phyloP scores from a whole-genome alignment of 495 filamentous ascomycete genomes.

The Penicillium flavigenum region DNA sequence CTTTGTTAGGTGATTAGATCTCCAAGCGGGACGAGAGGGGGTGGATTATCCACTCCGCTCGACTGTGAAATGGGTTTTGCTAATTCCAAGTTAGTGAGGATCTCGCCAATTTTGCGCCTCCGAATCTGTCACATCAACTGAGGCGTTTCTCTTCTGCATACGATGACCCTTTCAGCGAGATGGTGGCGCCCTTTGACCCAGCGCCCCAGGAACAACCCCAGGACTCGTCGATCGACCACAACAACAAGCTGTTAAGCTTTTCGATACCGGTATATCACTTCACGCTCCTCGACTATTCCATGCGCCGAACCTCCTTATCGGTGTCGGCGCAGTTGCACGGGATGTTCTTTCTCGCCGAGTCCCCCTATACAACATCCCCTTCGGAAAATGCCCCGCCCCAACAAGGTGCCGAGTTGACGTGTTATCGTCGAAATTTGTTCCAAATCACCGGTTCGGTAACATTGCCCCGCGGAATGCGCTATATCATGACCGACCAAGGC shows the following conservation, averaged over 20 bases:
- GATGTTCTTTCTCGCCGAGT: constrained; percentile 93
- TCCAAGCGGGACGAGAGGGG: constrained; percentile 9
- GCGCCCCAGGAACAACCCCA: constrained; percentile 38
- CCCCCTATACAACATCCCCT: constrained; percentile 65
- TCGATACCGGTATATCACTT: constrained; percentile 67
- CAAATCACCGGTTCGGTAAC: constrained; percentile 84
- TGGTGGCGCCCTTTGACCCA: constrained; percentile 54
- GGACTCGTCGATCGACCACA: constrained; percentile 59
- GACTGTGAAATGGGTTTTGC: not conserved
- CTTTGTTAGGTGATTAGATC: constrained; percentile 49
- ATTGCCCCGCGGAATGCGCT: constrained; percentile 67
- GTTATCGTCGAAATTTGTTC: constrained; percentile 88
- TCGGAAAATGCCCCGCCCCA: constrained; percentile 64
- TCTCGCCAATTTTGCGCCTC: constrained; percentile 38
- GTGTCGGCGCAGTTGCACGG: constrained; percentile 85
- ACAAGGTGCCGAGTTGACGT: constrained; percentile 73
- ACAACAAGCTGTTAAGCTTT: constrained; percentile 81
- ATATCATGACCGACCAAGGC: constrained; percentile 75
- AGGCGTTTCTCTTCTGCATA: constrained; percentile 54
- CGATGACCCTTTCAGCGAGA: constrained; percentile 65
- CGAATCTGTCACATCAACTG: constrained; percentile 34
- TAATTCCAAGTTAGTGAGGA: constrained; percentile 37
- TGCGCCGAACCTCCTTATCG: constrained; percentile 56
- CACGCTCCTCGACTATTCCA: constrained; percentile 66
- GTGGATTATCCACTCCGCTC: constrained; percentile 6